Conservation (phyloP, 2,329 filamentous ascomycete species). For the Albifimbria verrucaria region DNA sequence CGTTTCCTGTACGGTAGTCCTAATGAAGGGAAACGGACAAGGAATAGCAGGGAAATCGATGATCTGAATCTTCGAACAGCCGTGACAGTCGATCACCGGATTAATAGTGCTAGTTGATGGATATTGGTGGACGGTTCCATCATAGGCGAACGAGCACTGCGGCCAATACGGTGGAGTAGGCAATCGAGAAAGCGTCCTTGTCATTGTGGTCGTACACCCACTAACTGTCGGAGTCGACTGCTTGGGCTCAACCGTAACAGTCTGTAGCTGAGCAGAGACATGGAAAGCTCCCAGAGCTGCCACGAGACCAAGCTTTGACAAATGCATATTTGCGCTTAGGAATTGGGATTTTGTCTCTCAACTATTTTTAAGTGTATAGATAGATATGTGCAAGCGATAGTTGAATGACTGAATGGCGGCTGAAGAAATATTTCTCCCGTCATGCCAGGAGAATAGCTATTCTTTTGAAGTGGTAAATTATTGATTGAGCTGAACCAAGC, state of each 20-base stretch:
- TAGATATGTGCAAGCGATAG: background rate
- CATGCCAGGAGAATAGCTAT: too few relatives aligned
- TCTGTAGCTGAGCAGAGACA: background rate
- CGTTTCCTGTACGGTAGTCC: conserved; percentile 10
- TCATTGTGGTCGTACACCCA: conserved; percentile 21
- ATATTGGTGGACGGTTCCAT: conserved; percentile 21
- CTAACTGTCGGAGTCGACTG: conserved; percentile 12
- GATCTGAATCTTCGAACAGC: conserved; percentile 22
- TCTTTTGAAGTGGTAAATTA: too few relatives aligned
- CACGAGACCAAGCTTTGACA: background rate
- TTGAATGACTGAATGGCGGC: too few relatives aligned
- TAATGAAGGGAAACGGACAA: conserved; percentile 23
- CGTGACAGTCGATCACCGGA: conserved; percentile 26
- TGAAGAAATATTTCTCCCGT: too few relatives aligned
- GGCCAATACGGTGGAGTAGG: conserved; percentile 26
- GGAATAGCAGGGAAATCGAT: conserved; percentile 12
- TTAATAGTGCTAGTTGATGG: conserved; percentile 21
- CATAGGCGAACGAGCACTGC: conserved; percentile 15
- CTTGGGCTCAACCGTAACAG: background rate
- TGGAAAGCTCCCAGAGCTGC: background rate
- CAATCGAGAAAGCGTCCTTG: conserved; percentile 16
- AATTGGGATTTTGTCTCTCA: background rate
- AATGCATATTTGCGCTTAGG: background rate
- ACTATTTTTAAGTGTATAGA: background rate
- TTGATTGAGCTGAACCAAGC: too few relatives aligned